Base-by-base conservation (phyloP, 305 asterid genomes). In the Andrographis paniculata region DNA sequence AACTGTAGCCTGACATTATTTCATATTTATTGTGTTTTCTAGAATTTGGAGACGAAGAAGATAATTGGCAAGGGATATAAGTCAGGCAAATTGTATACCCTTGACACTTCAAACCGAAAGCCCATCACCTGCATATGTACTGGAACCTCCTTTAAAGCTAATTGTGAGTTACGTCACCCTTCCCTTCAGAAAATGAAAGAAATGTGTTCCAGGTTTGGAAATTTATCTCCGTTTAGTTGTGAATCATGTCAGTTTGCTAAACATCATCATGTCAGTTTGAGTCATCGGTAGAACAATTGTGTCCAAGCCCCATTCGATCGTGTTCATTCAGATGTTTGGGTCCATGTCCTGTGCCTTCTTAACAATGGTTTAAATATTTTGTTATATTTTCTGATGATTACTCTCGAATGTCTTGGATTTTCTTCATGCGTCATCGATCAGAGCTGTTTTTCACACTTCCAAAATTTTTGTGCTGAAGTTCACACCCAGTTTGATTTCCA, bases 191-290 rank as follows among this genome's bases (percentile, higher is more conserved):
- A 17, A 8, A 20, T 42, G 12, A 47, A 48, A 37, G 41, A 31
- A 33, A 3, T 61, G 5, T 33, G 23, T 33, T 42, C 27, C 15
- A 14, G 49, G 1, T 55, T 49, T 35, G 10, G 11, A 1, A 23
- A 11, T 6, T 2, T 43, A n/a, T 22, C 22, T 20, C 20, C 48
- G 3, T 20, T 44, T 18, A 14, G 52, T 9, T 50, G 42, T 48
- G 50, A 57, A 43, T 24, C 55, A 0, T 39, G 51, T 49, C 27
- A 21, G 14, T 40, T 37, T 40, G 23, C 49, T 8, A 57, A 57
- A 40, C 19, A 57, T 17, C 50, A 40, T 57, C 36, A n/a, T 15
- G 17, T 5, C 14, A 17, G 8, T 21, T 24, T 5, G 3, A 27
- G 53, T 51, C 48, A 10, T 20, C 3, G 41, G 14, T 5, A 31